A percentile compares a stretch with the other conserved stretches of the same genome.
Evolutionary conservation across 2,329 filamentous ascomycete species (phyloP).

Genomic region (Penicillium sp.): DNA sequence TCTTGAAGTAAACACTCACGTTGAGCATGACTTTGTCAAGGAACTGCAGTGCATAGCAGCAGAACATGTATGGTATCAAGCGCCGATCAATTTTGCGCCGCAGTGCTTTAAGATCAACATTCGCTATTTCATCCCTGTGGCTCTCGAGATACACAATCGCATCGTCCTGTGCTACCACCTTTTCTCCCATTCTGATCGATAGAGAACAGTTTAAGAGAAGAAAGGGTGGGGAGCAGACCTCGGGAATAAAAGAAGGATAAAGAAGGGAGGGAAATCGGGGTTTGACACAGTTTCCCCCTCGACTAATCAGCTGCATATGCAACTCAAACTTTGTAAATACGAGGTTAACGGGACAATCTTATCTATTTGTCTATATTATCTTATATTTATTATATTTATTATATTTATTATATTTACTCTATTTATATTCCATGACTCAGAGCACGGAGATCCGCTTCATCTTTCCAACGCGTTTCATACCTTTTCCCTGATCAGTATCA

Average conservation of each 20-base stretch:
- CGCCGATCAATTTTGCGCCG: slow-evolving; percentile 30
- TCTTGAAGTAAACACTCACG: slow-evolving; percentile 9
- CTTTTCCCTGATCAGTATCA: too few species aligned
- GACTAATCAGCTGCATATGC: too few species aligned
- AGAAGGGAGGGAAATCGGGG: background rate
- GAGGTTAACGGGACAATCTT: too few species aligned
- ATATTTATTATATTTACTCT: too few species aligned
- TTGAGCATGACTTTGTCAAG: slow-evolving; percentile 34
- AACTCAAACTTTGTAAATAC: too few species aligned
- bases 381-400: too few species aligned
- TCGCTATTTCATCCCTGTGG: slow-evolving; percentile 7
- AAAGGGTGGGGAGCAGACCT: background rate
- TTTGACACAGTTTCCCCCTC: background rate
- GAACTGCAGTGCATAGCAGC: slow-evolving; percentile 32
- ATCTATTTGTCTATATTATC: too few species aligned
- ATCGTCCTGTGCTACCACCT: slow-evolving; percentile 15
- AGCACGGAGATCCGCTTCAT: too few species aligned
- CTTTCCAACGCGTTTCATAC: too few species aligned
- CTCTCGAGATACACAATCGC: slow-evolving; percentile 21
- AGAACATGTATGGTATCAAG: slow-evolving; percentile 31
- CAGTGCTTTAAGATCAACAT: slow-evolving; percentile 20
- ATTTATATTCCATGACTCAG: too few species aligned
- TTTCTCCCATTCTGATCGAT: slow-evolving; percentile 12
- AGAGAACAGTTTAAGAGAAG: background rate
- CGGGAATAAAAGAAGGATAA: background rate